A percentile compares a stretch with the other conserved stretches of the same genome.
Evolutionary conservation across 768 basidiomycete species (phyloP).

Genomic region (Mycena venus): DNA sequence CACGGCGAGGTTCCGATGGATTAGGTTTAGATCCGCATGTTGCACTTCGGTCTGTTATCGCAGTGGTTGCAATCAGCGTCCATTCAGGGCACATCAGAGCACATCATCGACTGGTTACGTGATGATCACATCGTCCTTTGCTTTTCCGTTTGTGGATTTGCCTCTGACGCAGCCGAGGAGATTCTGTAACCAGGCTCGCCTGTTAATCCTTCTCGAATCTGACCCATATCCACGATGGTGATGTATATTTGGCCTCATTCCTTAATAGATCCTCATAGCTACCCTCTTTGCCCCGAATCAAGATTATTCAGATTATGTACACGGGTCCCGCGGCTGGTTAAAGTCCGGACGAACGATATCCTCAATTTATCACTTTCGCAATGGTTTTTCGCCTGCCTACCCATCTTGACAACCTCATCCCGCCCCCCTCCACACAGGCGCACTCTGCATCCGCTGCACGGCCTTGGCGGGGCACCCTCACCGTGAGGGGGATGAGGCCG

Average conservation of each 20-base stretch:
- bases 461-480: conserved; percentile 72
- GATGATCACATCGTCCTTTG: background rate
- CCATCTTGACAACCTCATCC: conserved; percentile 70
- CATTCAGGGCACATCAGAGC: conserved; percentile 20
- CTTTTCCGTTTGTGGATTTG: background rate
- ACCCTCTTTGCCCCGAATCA: conserved; percentile 1
- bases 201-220: conserved; percentile 7
- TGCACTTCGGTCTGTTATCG: background rate
- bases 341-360: conserved; percentile 49
- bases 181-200: conserved; percentile 23
- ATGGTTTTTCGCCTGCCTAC: conserved; percentile 78
- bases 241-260: conserved; percentile 15
- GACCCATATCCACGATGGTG: conserved; percentile 4
- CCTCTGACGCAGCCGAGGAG: background rate
- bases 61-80: conserved; percentile 1
- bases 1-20: background rate
- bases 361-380: conserved; percentile 43
- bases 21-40: conserved; percentile 28
- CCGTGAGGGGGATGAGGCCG: conserved; percentile 62
- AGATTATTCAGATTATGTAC: conserved; percentile 24
- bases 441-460: conserved; percentile 45
- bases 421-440: conserved; percentile 64
- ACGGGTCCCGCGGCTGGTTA: conserved; percentile 48
- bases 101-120: conserved; percentile 13
- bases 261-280: conserved; percentile 18